Conservation (phyloP, 2,329 filamentous ascomycete genomes). For the Colletotrichum tofieldiae region DNA sequence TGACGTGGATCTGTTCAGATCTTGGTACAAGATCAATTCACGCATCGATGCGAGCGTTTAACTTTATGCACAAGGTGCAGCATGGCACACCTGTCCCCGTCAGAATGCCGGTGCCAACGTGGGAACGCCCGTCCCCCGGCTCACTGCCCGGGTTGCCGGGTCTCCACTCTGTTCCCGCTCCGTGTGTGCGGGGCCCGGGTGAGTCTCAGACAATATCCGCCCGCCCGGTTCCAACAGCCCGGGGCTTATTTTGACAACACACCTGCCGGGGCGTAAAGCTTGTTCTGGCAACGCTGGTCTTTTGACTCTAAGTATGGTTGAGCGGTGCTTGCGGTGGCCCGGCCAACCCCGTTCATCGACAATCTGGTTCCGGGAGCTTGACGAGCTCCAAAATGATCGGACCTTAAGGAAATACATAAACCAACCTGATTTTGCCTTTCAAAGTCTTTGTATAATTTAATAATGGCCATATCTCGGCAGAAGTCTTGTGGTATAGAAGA, state of each 20-base stretch:
- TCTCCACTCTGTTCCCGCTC: conserved; percentile 4
- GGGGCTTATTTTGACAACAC: conserved; percentile 28
- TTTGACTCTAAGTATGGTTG: too few relatives aligned
- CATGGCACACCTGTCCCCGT: not conserved
- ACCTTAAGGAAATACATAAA: too few relatives aligned
- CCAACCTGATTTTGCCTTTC: too few relatives aligned
- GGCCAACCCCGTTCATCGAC: too few relatives aligned
- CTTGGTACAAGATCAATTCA: not conserved
- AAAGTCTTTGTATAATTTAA: not conserved
- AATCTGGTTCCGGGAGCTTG: too few relatives aligned
- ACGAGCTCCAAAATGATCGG: too few relatives aligned
- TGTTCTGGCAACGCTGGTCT: too few relatives aligned
- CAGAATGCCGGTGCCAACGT: not conserved
- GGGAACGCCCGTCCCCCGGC: conserved; percentile 13
- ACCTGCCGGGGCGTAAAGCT: not conserved
- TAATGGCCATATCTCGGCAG: too few relatives aligned
- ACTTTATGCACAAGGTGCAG: not conserved
- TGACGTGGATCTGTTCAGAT: not conserved
- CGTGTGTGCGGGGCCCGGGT: conserved; percentile 14
- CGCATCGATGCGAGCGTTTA: not conserved
- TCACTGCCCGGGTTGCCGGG: conserved; percentile 8
- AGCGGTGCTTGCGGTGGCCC: not conserved
- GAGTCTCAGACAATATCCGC: conserved; percentile 21
- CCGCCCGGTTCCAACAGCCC: conserved; percentile 11
- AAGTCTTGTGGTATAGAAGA: too few relatives aligned